A percentile compares a stretch with the other conserved stretches of the same genome.
phyloP scores from a whole-genome alignment of 2,329 filamentous ascomycete species.

The Neonectria neomacrospora region DNA sequence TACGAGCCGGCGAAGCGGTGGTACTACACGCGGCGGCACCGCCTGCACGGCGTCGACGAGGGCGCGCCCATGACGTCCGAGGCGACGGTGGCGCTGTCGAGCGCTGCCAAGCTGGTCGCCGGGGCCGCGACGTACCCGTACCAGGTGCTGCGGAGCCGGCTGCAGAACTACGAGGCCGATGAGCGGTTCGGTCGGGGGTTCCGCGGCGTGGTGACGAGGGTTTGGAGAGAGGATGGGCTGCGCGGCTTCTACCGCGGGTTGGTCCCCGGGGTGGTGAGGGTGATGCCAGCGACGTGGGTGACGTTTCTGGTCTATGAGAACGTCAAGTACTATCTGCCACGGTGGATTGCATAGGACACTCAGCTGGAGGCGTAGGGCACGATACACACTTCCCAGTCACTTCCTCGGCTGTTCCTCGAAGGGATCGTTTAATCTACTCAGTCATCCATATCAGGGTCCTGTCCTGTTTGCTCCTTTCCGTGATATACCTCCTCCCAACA shows the following conservation, averaged over 20 bases:
- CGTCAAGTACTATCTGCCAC: conserved; percentile 76
- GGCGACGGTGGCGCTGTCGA: conserved; percentile 84
- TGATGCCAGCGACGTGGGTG: conserved; percentile 94
- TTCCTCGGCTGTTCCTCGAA: background rate
- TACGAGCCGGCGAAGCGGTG: conserved; percentile 78
- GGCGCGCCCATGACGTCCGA: conserved; percentile 67
- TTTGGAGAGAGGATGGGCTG: conserved; percentile 83
- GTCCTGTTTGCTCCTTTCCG: background rate
- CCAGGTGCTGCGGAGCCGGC: conserved; percentile 86
- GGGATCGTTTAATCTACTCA: background rate
- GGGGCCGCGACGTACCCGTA: conserved; percentile 94
- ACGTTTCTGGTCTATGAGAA: conserved; percentile 99
- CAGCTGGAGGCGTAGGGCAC: conserved; percentile 2
- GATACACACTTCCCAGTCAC: background rate
- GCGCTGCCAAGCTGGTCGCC: conserved; percentile 85
- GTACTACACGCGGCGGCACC: conserved; percentile 61
- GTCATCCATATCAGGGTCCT: background rate
- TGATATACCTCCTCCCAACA: background rate
- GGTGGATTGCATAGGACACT: conserved; percentile 47
- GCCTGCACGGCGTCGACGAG: conserved; percentile 31
- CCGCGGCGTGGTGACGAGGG: conserved; percentile 75
- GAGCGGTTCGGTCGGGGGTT: conserved; percentile 77
- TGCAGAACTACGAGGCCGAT: conserved; percentile 90
- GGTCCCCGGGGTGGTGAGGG: conserved; percentile 87
- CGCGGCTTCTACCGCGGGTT: conserved; percentile 92